Conservation (phyloP, 768 basidiomycete species). For the Suillus cothurnatus region DNA sequence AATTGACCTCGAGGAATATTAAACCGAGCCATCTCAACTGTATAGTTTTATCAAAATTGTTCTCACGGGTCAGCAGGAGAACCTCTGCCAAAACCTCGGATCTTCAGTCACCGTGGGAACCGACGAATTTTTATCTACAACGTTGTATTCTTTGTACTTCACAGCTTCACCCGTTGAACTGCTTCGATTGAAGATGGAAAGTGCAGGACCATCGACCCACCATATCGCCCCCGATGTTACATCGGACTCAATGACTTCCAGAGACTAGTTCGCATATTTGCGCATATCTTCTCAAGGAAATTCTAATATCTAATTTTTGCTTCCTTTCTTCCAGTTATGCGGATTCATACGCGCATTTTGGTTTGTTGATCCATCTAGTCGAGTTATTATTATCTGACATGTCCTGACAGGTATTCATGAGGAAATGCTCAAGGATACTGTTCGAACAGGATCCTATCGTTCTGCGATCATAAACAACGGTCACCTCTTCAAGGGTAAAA, state of each 20-base stretch:
- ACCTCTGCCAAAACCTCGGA: neutral
- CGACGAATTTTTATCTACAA: slow-evolving; percentile 4
- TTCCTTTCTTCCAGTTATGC: slow-evolving; percentile 70
- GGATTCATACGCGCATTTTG: slow-evolving; percentile 95
- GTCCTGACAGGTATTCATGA: slow-evolving; percentile 83
- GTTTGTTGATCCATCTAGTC: slow-evolving; percentile 43
- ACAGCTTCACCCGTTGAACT: slow-evolving; percentile 1
- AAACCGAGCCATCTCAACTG: neutral
- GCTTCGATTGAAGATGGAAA: slow-evolving; percentile 26
- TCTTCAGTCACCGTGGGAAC: slow-evolving; percentile 14
- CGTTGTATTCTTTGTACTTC: neutral
- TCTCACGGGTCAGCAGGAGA: neutral
- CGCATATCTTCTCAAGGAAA: slow-evolving; percentile 25
- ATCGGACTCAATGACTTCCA: slow-evolving; percentile 71
- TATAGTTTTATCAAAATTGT: slow-evolving; percentile 2
- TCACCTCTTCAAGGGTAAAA: slow-evolving; percentile 96
- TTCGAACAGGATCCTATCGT: slow-evolving; percentile 95
- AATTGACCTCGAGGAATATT: no score
- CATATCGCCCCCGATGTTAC: slow-evolving; percentile 11
- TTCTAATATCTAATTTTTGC: slow-evolving; percentile 39
- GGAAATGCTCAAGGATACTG: slow-evolving; percentile 98
- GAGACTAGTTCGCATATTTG: slow-evolving; percentile 75
- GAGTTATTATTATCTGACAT: slow-evolving; percentile 1
- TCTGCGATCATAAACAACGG: slow-evolving; percentile 92
- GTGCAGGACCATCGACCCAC: slow-evolving; percentile 31